Base-by-base conservation (phyloP, 2,329 filamentous ascomycete genomes). In the Geosmithia morbida region DNA sequence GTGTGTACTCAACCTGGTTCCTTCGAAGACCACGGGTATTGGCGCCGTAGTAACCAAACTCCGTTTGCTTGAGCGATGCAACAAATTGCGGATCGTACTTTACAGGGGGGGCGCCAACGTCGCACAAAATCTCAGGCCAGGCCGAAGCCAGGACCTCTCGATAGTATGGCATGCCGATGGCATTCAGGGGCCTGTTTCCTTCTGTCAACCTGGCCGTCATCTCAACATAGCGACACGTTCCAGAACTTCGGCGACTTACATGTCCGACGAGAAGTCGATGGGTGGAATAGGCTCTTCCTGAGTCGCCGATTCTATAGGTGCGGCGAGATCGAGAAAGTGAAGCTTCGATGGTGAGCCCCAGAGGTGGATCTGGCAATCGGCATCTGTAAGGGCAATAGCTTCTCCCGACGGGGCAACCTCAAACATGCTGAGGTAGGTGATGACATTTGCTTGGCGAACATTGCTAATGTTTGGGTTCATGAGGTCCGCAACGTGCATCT, bases 401-500 rank as follows among this genome's bases (percentile, higher is more conserved):
- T 94, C 87, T 1, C 88, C 89, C 1, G 88, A 94, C 0, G 86
- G 83, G 3, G 89, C 87, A 54, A 96, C 81, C 55, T 95, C 88
- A 52, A 96, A 79, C 52, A 85, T 83, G 50, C 79, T 81, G 54
- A 95, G 74, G 54, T 83, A 87, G 1, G 74, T 75, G 26, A 81
- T 74, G 4, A 89, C 78, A 56, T 89, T 88, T 33, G 85, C 83
- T 65, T 94, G 88, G 46, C 85, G 79, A 46, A 95, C 79, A 54
- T 85, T 89, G 59, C 87, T 87, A 18, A 86, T 83, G 58, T 94
- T 89, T 0, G 87, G 86, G 52, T 95, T 95, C 79, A 94, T 87
- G 5, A 98, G 75, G 62, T 98, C 92, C 46, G 97, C 87, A 14
- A 97, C 84, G 60, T 98, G 90, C 62, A 98, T 85, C 62, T 96